Evolutionary conservation across 306 rosid genomes (phyloP), one percentile per base, ranked within the genome.

Genomic region (Trifolium dubium): DNA sequence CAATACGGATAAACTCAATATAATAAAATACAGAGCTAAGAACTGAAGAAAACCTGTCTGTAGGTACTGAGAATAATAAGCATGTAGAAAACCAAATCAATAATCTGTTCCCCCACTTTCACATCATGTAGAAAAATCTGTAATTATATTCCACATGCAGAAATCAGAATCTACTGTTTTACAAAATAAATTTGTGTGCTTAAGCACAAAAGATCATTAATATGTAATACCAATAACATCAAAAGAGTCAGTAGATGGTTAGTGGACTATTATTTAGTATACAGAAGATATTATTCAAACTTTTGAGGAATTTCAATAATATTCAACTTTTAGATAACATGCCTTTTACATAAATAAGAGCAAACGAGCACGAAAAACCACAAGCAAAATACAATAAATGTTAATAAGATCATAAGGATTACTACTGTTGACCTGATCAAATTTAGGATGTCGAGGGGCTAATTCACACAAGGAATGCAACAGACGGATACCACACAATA

Each of bases 381-480:
- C 41, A 69, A 81, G 37, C 17, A 80, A 10, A 73, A 84, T 30
- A 75, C 76, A 51, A 64, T 28, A 59, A 9, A 30, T 73, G 66
- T 54, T 46, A 39, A 63, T 6, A 12, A 47, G 51, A 59, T 23
- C 46, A 69, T 10, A 12, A 40, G 51, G 47, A 54, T 34, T 50
- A 15, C 60, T n/a, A 78, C 41, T 80, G 71, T 51, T 73, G 65
- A 90, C 98, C 96, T 92, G 97, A 77, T 94, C 97, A 17, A 94
- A 83, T 79, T 88, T 91, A 70, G 96, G 67, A 85, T 84, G 82
- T 54, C 97, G 92, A 77, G 89, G 84, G 44, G 98, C 91, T 84
- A 94, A 86, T 69, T 94, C 98, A 76, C 91, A 94, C 76, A 89
- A 83, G 78, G 98, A 87, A 78, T 94, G 91, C 89, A 94, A 83